Percentiles rank a stretch among this genome's conserved stretches.
Conservation (phyloP, 1,284 basidiomycete species). For the Apiotrichum brassicae region DNA sequence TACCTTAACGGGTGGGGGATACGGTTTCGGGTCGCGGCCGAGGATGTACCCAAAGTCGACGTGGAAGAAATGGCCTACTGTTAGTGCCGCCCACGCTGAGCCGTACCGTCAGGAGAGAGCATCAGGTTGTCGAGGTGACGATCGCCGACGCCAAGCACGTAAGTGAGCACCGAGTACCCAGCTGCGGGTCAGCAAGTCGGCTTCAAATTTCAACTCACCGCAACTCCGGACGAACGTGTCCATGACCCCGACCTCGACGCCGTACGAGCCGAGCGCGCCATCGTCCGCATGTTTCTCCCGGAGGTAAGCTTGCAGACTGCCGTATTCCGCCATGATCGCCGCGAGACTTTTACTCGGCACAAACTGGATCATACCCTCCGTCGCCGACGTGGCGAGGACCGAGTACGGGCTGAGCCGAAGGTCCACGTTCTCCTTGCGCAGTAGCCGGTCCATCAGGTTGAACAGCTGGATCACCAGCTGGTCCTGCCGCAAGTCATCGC, state of each 20-base stretch:
- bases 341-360: slow-evolving; percentile 93
- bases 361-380: slow-evolving; percentile 95
- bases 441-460: slow-evolving; percentile 62
- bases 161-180: slow-evolving; percentile 97
- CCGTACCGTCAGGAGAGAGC: slow-evolving; percentile 75
- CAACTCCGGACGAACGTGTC: slow-evolving; percentile 97
- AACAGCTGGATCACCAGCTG: slow-evolving; percentile 28
- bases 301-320: slow-evolving; percentile 84
- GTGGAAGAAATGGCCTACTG: slow-evolving; percentile 72
- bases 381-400: slow-evolving; percentile 84
- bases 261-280: slow-evolving; percentile 83
- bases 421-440: slow-evolving; percentile 93
- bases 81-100: not conserved
- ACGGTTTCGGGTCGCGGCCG: slow-evolving; percentile 95
- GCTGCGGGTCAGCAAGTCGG: slow-evolving; percentile 52
- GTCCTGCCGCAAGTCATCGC: slow-evolving; percentile 88
- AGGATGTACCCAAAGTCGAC: slow-evolving; percentile 99
- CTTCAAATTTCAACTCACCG: slow-evolving; percentile 56
- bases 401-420: slow-evolving; percentile 87
- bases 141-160: slow-evolving; percentile 93
- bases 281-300: slow-evolving; percentile 81
- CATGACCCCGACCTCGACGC: slow-evolving; percentile 83
- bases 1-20: slow-evolving; percentile 95
- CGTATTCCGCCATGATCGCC: slow-evolving; percentile 84
- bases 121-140: slow-evolving; percentile 95